phyloP scores from a whole-genome alignment of 2,329 filamentous ascomycete genomes.

The Myriosclerotinia scirpicola region DNA sequence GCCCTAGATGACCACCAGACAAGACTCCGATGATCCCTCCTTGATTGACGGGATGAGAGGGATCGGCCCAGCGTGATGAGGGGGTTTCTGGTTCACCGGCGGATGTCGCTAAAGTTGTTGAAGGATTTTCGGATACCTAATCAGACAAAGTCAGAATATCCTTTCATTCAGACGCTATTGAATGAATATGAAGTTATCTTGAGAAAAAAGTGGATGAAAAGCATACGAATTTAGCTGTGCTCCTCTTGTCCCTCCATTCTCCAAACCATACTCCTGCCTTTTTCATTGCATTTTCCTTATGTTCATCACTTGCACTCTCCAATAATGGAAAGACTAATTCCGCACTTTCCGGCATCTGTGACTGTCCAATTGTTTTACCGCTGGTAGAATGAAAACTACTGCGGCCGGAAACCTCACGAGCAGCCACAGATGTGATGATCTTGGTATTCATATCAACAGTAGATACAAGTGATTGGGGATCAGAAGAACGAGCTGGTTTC shows the following conservation, averaged over 20 bases:
- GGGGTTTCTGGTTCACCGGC: conserved; percentile 42
- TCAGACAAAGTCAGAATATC: neutral
- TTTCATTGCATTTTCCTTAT: conserved; percentile 40
- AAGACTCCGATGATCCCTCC: conserved; percentile 46
- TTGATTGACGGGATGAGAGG: conserved; percentile 51
- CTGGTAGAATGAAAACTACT: conserved; percentile 41
- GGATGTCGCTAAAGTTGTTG: conserved; percentile 41
- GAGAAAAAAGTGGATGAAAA: neutral
- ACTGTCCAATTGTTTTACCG: conserved; percentile 43
- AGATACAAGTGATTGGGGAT: conserved; percentile 27
- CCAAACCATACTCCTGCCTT: conserved; percentile 42
- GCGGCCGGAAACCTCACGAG: conserved; percentile 29
- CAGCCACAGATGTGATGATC: conserved; percentile 41
- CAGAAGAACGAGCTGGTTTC: conserved; percentile 43
- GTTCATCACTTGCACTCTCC: conserved; percentile 37
- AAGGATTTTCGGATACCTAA: conserved; percentile 42
- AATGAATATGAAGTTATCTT: neutral
- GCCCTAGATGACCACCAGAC: conserved; percentile 48
- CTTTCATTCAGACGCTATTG: neutral
- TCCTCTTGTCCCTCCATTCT: conserved; percentile 34
- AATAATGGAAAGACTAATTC: conserved; percentile 44
- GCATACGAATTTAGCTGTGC: conserved; percentile 43
- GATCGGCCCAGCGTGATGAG: conserved; percentile 51
- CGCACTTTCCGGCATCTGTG: conserved; percentile 44
- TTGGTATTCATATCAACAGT: conserved; percentile 42